Evolutionary conservation across 768 basidiomycete genomes (phyloP).

Genomic region (Amanita thiersii): DNA sequence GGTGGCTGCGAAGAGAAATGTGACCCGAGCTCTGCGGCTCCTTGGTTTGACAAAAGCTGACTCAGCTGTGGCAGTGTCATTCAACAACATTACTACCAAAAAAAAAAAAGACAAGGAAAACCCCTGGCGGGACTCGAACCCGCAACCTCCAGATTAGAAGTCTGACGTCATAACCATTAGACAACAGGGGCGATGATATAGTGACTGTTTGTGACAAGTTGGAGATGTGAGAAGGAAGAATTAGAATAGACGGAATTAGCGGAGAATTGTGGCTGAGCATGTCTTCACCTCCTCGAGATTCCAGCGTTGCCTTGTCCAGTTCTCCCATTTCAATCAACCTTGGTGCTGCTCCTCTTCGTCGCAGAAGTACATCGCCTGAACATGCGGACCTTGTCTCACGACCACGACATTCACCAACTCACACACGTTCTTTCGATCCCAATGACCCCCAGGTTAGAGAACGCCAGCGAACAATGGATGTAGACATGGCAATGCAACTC

Average conservation of each 20-base stretch:
- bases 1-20: slow-evolving; percentile 5
- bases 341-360: slow-evolving; percentile 27
- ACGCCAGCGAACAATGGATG: slow-evolving; percentile 89
- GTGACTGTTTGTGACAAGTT: slow-evolving; percentile 1
- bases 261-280: slow-evolving; percentile 16
- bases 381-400: slow-evolving; percentile 30
- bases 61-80: slow-evolving; percentile 1
- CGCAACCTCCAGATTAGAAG: slow-evolving; percentile 89
- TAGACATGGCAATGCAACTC: slow-evolving; percentile 83
- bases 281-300: slow-evolving; percentile 25
- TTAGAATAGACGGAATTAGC: background rate
- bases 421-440: slow-evolving; percentile 54
- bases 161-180: slow-evolving; percentile 91
- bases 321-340: slow-evolving; percentile 36
- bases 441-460: slow-evolving; percentile 73
- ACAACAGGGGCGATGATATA: slow-evolving; percentile 55
- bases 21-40: background rate
- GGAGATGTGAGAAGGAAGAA: background rate
- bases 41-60: background rate
- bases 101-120: slow-evolving; percentile 20
- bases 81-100: too few species aligned
- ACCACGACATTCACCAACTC: slow-evolving; percentile 53
- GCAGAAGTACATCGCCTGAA: slow-evolving; percentile 31
- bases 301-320: slow-evolving; percentile 17
- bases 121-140: slow-evolving; percentile 84